These are phyloP conservation scores for Pelargonium cotyledonis DNA, from an alignment of 441 rosid species.

Conservation along the genomic window DNA sequence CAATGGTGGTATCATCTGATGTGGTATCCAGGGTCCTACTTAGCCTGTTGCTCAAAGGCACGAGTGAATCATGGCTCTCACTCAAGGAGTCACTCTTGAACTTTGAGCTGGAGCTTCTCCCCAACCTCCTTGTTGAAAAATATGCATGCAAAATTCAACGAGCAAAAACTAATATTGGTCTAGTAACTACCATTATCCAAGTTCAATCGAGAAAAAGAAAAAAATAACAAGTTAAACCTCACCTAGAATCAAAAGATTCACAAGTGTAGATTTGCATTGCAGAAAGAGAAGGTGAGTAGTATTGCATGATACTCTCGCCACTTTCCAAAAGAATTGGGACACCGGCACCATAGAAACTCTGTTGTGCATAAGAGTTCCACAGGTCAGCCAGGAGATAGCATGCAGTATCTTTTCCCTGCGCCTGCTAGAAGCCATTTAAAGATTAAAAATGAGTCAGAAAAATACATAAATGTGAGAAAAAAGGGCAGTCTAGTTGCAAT, in stretches of 20 bases:
- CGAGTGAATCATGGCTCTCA: neutral
- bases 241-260: slow-evolving; percentile 1
- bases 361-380: neutral
- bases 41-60: no score
- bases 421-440: slow-evolving; percentile 1
- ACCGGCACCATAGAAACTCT: slow-evolving; percentile 7
- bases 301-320: slow-evolving; percentile 7
- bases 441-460: neutral
- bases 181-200: neutral
- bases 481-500: neutral
- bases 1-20: slow-evolving; percentile 5
- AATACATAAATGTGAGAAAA: neutral
- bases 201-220: neutral
- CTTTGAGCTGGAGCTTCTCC: no score
- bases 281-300: slow-evolving; percentile 6
- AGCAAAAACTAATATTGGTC: neutral
- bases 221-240: neutral
- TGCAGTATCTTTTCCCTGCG: neutral
- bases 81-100: no score
- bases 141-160: neutral
- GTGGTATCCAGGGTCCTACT: neutral
- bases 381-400: neutral
- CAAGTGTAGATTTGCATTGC: slow-evolving; percentile 5
- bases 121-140: neutral
- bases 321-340: slow-evolving; percentile 6